Evolutionary conservation across 169 alveolate genomes (phyloP).

Genomic region (Perkinsus olseni): DNA sequence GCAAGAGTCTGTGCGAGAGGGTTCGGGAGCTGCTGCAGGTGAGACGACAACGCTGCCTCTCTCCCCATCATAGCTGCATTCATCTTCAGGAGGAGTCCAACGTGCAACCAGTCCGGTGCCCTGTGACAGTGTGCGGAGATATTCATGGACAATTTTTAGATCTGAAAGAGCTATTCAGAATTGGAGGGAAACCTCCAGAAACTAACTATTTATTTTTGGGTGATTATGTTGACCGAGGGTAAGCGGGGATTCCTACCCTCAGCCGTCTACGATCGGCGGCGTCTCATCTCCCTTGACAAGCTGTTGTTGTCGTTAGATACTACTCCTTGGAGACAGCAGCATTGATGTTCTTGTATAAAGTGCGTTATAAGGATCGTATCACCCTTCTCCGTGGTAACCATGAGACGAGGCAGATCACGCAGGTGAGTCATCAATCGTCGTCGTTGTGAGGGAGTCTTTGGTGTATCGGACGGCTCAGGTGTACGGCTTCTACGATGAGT

Average conservation of each 20-base stretch:
- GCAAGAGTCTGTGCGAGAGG: neutral
- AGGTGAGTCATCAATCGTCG: slow-evolving; percentile 16
- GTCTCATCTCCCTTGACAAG: neutral
- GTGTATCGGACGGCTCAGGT: slow-evolving; percentile 50
- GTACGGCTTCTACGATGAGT: slow-evolving; percentile 95
- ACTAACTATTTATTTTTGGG: slow-evolving; percentile 84
- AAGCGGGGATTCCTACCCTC: neutral
- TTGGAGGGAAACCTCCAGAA: slow-evolving; percentile 87
- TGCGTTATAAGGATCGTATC: slow-evolving; percentile 77
- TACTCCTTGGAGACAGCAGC: slow-evolving; percentile 83
- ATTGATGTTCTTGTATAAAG: slow-evolving; percentile 79
- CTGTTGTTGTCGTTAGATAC: neutral
- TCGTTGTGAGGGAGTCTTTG: neutral
- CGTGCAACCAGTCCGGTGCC: slow-evolving; percentile 70
- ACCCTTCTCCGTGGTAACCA: slow-evolving; percentile 91
- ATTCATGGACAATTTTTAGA: slow-evolving; percentile 96
- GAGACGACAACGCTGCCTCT: neutral
- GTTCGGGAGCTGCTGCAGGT: neutral
- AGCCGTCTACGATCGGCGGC: neutral
- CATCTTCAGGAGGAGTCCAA: slow-evolving; percentile 56
- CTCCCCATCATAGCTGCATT: neutral
- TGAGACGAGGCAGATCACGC: slow-evolving; percentile 90
- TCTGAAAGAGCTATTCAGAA: slow-evolving; percentile 84
- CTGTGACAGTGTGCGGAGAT: slow-evolving; percentile 89
- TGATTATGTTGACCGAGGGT: neutral